Base-by-base conservation (phyloP, 768 basidiomycete genomes). In the Gloeophyllum trabeum region DNA sequence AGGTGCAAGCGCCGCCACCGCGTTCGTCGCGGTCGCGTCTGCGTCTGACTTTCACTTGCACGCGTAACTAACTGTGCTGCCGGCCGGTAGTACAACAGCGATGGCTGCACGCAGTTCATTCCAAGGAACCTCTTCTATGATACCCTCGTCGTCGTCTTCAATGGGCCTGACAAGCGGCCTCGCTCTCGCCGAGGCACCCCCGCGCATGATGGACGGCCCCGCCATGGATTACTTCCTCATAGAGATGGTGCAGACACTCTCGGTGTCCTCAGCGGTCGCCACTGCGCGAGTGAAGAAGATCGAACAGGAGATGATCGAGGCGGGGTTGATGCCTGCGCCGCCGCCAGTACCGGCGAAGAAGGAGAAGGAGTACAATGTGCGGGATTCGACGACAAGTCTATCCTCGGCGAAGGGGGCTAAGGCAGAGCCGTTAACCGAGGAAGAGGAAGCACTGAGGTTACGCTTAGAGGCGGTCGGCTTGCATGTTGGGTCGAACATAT, bases 221-320 rank as follows among this genome's bases (percentile, higher is more conserved):
- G 77, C 67, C 3, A 79, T 86, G 75, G 87, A 90, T 52, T 93
- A 91, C 61, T 79, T 97, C 53, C 63, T 91, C 43, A 88, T 91
- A 43, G 82, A 86, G 57, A 68, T 82, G 42, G 80, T 89, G 46
- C 69, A 76, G 51, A 75, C 83, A 0, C 69, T 97, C 24, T 75
- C 79, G 21, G 71, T 69, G 24, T 92, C 90, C 2, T 70, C 91
- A 3, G 71, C 71, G 16, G 75, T 86, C 22, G 89, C 90, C 14
- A 69, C 73, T 2, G 68, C 74, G 24, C 72, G 85, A 23, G 60
- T 72, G 16, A 79, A 78, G 59, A 73, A 75, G 53, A 66, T 81
- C 46, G 86, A 91, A 57, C 70, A 75, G 36, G 79, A 88, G 48
- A 86, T 88, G 82, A 64, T 77, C 20, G 80, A 83, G 14, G 81